phyloP scores from a whole-genome alignment of 2,329 filamentous ascomycete genomes.

The Rasamsonia emersonii region DNA sequence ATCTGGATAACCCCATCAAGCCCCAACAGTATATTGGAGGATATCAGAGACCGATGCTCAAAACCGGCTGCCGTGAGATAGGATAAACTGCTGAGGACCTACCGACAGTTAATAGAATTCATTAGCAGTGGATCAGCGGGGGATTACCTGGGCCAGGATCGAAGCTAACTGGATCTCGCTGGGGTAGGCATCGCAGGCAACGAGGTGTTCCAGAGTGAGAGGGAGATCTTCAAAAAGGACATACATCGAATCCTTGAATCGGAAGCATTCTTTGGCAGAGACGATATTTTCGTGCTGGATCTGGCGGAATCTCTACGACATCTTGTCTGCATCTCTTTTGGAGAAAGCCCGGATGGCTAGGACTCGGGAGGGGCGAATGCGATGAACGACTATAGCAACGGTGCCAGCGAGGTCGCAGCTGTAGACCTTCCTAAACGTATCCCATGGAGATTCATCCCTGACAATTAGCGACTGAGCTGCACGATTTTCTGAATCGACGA shows the following conservation, averaged over 20 bases:
- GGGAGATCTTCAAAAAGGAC: conserved; percentile 6
- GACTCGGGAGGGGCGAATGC: conserved; percentile 1
- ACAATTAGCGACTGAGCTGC: no score
- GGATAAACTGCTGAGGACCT: conserved; percentile 12
- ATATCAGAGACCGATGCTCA: conserved; percentile 13
- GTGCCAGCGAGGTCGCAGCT: conserved; percentile 6
- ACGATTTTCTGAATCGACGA: no score
- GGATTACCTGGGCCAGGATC: conserved; percentile 10
- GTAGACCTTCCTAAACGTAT: conserved; percentile 9
- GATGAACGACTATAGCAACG: conserved; percentile 5
- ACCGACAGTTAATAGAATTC: conserved; percentile 3
- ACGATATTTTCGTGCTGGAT: conserved; percentile 9
- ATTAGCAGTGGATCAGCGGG: neutral
- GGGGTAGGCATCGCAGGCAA: conserved; percentile 5
- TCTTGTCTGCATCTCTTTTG: conserved; percentile 2
- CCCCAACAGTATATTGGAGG: conserved; percentile 13
- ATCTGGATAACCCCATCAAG: conserved; percentile 13
- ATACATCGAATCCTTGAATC: conserved; percentile 2
- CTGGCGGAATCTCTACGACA: conserved; percentile 3
- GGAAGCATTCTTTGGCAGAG: conserved; percentile 4
- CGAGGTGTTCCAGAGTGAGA: conserved; percentile 8
- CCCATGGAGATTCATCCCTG: conserved; percentile 7
- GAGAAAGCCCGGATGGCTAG: conserved; percentile 6
- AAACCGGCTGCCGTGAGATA: conserved; percentile 8
- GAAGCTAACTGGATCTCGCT: conserved; percentile 8